These are phyloP conservation scores for Ilyonectria destructans DNA, from an alignment of 2,329 filamentous ascomycete species.

Conservation along the genomic window DNA sequence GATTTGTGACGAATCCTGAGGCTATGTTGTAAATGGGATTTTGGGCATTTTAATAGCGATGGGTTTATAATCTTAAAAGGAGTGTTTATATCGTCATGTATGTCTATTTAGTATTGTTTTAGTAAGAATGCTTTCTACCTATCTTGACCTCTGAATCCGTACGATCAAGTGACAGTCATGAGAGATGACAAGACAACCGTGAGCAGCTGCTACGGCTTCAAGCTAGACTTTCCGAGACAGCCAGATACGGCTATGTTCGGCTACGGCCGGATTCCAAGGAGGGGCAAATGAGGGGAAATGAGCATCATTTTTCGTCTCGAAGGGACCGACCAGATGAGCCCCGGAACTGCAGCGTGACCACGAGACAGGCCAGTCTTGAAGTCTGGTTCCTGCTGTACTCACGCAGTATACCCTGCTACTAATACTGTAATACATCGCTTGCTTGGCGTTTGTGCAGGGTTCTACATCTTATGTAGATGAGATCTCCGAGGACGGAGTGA, in stretches of 20 bases:
- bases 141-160: not conserved
- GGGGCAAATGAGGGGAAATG: not conserved
- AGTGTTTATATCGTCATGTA: not conserved
- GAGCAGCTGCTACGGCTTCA: too few relatives aligned
- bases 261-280: not conserved
- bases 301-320: not conserved
- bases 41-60: not conserved
- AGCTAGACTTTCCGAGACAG: not conserved
- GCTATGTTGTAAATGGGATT: conserved; percentile 28
- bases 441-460: not conserved
- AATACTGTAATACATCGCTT: not conserved
- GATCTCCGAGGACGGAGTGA: not conserved
- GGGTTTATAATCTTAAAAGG: not conserved
- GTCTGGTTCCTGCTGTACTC: too few relatives aligned
- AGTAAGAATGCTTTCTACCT: not conserved
- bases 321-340: not conserved
- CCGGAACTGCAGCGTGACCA: not conserved
- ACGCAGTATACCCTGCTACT: too few relatives aligned
- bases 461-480: not conserved
- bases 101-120: conserved; percentile 1
- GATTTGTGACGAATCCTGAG: conserved; percentile 36
- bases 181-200: too few relatives aligned
- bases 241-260: not conserved
- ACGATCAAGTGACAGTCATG: not conserved
- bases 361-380: too few relatives aligned